Evolutionary conservation across 179 eudicot genomes (phyloP).

Genomic region (Beta macrorhiza): DNA sequence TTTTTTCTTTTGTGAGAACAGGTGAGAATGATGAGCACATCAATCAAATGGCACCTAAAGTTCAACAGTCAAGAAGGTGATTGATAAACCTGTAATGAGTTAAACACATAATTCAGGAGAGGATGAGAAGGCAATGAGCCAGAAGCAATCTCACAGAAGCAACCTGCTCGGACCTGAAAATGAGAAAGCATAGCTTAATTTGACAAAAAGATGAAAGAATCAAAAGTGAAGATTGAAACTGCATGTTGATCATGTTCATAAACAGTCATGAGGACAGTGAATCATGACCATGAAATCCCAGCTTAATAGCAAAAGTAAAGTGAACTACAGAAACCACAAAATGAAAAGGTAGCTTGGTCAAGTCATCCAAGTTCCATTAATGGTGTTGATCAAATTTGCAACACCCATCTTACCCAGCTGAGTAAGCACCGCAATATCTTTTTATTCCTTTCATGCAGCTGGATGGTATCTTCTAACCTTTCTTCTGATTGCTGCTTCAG

Average conservation of each 20-base stretch:
- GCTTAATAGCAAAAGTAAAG: background rate
- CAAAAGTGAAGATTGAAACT: background rate
- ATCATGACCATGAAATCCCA: background rate
- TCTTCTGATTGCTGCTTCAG: constrained; percentile 73
- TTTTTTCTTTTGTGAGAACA: background rate
- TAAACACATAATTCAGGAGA: constrained; percentile 81
- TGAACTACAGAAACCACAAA: background rate
- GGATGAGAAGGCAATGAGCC: constrained; percentile 81
- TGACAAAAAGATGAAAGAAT: constrained; percentile 10
- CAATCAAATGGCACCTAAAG: constrained; percentile 12
- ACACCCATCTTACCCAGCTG: constrained; percentile 75
- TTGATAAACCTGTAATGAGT: constrained; percentile 69
- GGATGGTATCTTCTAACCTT: constrained; percentile 52
- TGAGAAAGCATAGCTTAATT: constrained; percentile 16
- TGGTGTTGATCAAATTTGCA: background rate
- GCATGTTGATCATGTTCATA: background rate
- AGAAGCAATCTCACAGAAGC: constrained; percentile 72
- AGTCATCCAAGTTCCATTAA: background rate
- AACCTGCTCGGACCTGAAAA: constrained; percentile 89
- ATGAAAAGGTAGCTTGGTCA: constrained; percentile 2
- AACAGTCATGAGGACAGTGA: constrained; percentile 8
- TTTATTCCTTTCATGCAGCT: constrained; percentile 62
- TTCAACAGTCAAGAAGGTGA: constrained; percentile 5
- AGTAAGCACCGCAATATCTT: constrained; percentile 89
- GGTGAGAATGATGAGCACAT: background rate